Evolutionary conservation across 2,329 filamentous ascomycete genomes (phyloP).

Genomic region (Xylariaceae sp.): DNA sequence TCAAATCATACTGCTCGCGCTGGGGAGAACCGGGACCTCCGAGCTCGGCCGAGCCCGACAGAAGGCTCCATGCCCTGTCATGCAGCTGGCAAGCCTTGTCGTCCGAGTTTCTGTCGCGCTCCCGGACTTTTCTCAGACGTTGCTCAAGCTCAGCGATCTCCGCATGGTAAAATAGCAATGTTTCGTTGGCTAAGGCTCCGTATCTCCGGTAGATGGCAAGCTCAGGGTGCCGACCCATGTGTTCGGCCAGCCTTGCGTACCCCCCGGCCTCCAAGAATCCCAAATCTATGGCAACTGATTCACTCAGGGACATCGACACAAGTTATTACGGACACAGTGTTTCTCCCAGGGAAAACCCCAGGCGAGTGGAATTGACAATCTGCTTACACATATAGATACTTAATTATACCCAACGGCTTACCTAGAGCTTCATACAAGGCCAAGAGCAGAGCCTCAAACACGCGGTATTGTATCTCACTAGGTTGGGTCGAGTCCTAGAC

Average conservation of each 20-base stretch:
- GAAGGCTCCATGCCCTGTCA: not conserved
- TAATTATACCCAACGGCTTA: too few species aligned
- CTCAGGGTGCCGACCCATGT: constrained; percentile 21
- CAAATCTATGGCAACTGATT: too few species aligned
- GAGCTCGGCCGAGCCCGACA: constrained; percentile 4
- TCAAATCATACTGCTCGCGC: constrained; percentile 20
- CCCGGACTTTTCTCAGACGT: not conserved
- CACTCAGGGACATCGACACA: too few species aligned
- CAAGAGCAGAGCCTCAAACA: too few species aligned
- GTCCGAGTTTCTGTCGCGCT: constrained; percentile 2
- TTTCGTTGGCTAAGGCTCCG: constrained; percentile 12
- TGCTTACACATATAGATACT: too few species aligned
- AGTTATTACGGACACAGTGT: too few species aligned
- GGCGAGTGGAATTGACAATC: too few species aligned
- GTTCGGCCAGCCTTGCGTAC: constrained; percentile 17
- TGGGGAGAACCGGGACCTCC: not conserved
- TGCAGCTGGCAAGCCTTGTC: not conserved
- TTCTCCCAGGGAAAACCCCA: too few species aligned
- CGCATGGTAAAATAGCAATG: constrained; percentile 20
- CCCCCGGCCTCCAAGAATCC: constrained; percentile 9
- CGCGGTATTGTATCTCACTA: too few species aligned
- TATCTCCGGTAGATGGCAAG: constrained; percentile 24
- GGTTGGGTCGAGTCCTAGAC: too few species aligned
- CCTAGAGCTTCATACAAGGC: too few species aligned
- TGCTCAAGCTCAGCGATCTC: constrained; percentile 20